Percentiles rank a stretch among this genome's conserved stretches.
These are phyloP conservation scores for Vitis hybrid DNA, from an alignment of 177 flowering plant genomes.

Conservation along the genomic window DNA sequence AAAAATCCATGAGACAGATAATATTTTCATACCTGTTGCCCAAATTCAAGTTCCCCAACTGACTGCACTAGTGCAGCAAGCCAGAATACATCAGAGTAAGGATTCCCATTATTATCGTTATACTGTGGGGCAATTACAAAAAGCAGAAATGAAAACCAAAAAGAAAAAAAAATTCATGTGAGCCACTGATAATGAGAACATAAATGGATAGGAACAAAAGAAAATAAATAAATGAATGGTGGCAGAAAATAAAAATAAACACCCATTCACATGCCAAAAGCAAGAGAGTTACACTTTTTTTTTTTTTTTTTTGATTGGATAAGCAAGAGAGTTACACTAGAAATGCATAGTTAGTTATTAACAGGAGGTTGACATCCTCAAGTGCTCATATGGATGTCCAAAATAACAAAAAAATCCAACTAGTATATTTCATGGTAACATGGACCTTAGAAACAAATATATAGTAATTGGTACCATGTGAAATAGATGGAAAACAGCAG, in stretches of 20 bases:
- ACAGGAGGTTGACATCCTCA: too few species aligned
- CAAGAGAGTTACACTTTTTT: neutral
- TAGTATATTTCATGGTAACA: too few species aligned
- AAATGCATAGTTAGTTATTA: too few species aligned
- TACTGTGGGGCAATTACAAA: slow-evolving; percentile 49
- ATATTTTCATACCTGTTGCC: slow-evolving; percentile 68
- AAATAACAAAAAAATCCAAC: too few species aligned
- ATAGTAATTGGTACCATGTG: too few species aligned
- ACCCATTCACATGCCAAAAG: neutral
- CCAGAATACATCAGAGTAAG: slow-evolving; percentile 94
- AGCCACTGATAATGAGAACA: neutral
- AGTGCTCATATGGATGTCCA: too few species aligned
- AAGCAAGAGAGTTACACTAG: neutral
- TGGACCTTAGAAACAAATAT: too few species aligned
- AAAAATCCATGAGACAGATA: slow-evolving; percentile 6
- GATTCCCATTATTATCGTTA: slow-evolving; percentile 93
- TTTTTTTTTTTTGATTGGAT: too few species aligned
- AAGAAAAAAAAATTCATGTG: neutral
- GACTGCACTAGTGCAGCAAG: slow-evolving; percentile 83
- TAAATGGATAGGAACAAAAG: neutral
- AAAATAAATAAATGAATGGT: neutral
- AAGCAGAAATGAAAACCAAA: neutral
- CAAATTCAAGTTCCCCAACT: slow-evolving; percentile 94
- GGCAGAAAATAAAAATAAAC: neutral
- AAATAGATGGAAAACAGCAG: too few species aligned